A percentile compares a stretch with the other conserved stretches of the same genome.
Conservation (phyloP, 1,284 basidiomycete genomes). For the Coriolopsis trogii region DNA sequence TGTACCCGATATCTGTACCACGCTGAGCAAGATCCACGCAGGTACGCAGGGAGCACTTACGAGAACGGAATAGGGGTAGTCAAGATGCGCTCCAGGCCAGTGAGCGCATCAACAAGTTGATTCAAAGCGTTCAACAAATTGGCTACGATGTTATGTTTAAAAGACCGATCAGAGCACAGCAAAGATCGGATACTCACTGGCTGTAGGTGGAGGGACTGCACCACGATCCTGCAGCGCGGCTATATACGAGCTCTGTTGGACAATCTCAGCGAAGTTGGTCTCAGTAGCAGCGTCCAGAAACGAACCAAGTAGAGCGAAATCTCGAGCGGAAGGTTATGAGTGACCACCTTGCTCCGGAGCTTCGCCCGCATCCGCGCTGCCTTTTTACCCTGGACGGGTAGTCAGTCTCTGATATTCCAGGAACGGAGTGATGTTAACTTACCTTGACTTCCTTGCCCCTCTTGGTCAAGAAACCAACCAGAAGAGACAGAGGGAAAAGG, state of each 20-base stretch:
- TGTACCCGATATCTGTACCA: conserved; percentile 61
- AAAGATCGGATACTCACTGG: conserved; percentile 45
- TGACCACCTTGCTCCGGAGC: conserved; percentile 47
- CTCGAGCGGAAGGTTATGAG: conserved; percentile 75
- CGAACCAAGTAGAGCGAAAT: conserved; percentile 67
- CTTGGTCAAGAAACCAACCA: conserved; percentile 50
- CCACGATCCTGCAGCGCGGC: conserved; percentile 62
- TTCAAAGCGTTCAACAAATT: conserved; percentile 54
- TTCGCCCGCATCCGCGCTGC: conserved; percentile 55
- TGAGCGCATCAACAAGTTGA: conserved; percentile 67
- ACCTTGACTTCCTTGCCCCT: conserved; percentile 52
- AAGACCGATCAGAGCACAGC: not conserved
- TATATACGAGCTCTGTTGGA: conserved; percentile 63
- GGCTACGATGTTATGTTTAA: conserved; percentile 38
- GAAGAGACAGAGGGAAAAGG: conserved; percentile 69
- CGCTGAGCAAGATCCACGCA: not conserved
- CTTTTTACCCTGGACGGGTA: conserved; percentile 44
- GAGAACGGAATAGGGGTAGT: conserved; percentile 84
- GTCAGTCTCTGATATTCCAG: not conserved
- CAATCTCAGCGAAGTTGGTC: not conserved
- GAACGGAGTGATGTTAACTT: not conserved
- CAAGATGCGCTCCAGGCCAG: conserved; percentile 74
- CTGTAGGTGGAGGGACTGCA: conserved; percentile 65
- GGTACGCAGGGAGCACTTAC: conserved; percentile 34
- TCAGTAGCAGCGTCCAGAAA: not conserved